Conservation (phyloP, 306 rosid genomes). For the Sophora flavescens region DNA sequence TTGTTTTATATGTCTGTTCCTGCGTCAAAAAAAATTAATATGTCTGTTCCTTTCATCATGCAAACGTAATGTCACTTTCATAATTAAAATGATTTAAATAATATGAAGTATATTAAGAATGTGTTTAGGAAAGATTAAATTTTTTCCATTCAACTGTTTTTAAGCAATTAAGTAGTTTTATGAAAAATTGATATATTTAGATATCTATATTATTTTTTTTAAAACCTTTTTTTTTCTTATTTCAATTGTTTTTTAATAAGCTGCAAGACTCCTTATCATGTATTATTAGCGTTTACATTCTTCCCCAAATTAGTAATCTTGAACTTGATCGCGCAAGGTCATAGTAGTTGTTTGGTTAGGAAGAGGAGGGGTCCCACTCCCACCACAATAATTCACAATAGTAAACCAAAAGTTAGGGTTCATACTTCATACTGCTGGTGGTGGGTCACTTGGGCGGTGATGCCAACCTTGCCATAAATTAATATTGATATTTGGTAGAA, state of each 20-base stretch:
- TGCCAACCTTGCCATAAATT: conserved; percentile 33
- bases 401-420: conserved; percentile 12
- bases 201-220: no score
- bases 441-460: conserved; percentile 45
- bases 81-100: conserved; percentile 25
- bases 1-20: conserved; percentile 36
- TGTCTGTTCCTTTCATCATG: conserved; percentile 22
- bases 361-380: conserved; percentile 5
- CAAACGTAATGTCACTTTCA: conserved; percentile 34
- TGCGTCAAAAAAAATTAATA: no score
- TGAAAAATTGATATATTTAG: no score
- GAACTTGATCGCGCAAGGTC: background rate
- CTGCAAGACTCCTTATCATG: no score
- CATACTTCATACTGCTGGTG: conserved; percentile 8
- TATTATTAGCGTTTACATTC: conserved; percentile 31
- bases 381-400: background rate
- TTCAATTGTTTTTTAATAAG: no score
- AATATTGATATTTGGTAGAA: background rate
- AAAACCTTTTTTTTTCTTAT: no score
- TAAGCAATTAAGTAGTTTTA: no score
- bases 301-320: background rate
- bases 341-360: background rate
- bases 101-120: no score
- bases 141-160: no score
- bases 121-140: no score